Evolutionary conservation across 2,329 filamentous ascomycete species (phyloP), one percentile per base, ranked within the genome.

Genomic region (Aspergillus novofumigatus): DNA sequence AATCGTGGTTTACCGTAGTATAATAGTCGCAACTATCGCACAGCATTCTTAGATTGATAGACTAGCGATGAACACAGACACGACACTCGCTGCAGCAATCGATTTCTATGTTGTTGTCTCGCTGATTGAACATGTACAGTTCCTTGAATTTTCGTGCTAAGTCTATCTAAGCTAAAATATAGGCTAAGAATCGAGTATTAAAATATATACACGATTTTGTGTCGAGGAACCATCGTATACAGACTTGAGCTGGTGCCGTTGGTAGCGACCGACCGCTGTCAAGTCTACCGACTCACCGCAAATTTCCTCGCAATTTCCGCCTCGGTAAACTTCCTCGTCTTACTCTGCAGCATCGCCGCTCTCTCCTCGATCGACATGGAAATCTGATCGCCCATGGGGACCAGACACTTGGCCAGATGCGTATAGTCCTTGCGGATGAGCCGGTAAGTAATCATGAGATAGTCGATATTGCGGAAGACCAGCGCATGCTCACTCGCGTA

Each of bases 391-490:
- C 88, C 88, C 42, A 93, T 87, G 0, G 90, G 90, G 14, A 93
- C 87, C 50, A 93, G 70, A 59, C 88, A 87, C 54, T 79, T 80
- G 1, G 89, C 89, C 9, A 93, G 79, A 53, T 86, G 78, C 51
- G 80, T 75, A 65, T 93, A 93, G 68, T 92, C 85, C 71, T 91
- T 90, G 58, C 79, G 79, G 65, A 92, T 67, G 20, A 92, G 73
- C 47, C 82, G 81, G 35, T 90, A 71, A 0, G 89, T 91, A 59
- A 92, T 83, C 80, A 91, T 87, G 52, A 92, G 75, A 69, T 90
- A 93, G 72, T 92, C 89, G 65, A 93, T 91, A 66, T 92, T 86
- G 71, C 88, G 86, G 69, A 93, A 92, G 5, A 92, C 87, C 6
- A 93, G 80, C 0, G 89, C 90, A 21, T 85, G 77, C 67, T 91